Conservation (phyloP, 805 yeast species). For the Metschnikowia bowlesiae region DNA sequence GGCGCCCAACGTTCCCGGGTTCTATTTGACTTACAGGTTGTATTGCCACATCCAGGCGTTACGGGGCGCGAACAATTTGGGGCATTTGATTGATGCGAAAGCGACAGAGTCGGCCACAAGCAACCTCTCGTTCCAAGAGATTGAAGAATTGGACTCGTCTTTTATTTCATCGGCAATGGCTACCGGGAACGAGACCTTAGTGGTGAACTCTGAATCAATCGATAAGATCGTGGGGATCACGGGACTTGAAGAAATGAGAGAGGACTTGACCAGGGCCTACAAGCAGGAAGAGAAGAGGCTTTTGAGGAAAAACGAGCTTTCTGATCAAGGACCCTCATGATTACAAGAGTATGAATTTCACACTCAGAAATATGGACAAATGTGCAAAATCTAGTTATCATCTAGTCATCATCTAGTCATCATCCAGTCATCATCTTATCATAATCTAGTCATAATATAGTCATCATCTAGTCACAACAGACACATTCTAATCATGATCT, state of each 20-base stretch:
- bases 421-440: too few species aligned
- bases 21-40: constrained; percentile 73
- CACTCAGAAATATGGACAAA: too few species aligned
- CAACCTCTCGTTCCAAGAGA: constrained; percentile 11
- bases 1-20: constrained; percentile 90
- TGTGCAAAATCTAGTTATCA: too few species aligned
- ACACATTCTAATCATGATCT: too few species aligned
- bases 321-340: background rate
- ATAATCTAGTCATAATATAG: too few species aligned
- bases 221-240: constrained; percentile 42
- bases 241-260: constrained; percentile 41
- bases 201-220: constrained; percentile 45
- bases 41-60: constrained; percentile 82
- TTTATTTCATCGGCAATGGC: constrained; percentile 1
- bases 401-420: too few species aligned
- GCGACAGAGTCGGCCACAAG: constrained; percentile 15
- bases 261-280: constrained; percentile 48
- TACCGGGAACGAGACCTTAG: constrained; percentile 27
- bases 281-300: constrained; percentile 45
- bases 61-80: constrained; percentile 67
- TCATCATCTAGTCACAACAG: too few species aligned
- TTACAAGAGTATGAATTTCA: background rate
- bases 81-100: constrained; percentile 44
- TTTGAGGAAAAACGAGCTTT: background rate
- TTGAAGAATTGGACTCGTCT: constrained; percentile 15